Percentiles rank a stretch among this genome's conserved stretches.
These are phyloP conservation scores for Agrocybe praecox DNA, from an alignment of 768 basidiomycete genomes.

Conservation along the genomic window DNA sequence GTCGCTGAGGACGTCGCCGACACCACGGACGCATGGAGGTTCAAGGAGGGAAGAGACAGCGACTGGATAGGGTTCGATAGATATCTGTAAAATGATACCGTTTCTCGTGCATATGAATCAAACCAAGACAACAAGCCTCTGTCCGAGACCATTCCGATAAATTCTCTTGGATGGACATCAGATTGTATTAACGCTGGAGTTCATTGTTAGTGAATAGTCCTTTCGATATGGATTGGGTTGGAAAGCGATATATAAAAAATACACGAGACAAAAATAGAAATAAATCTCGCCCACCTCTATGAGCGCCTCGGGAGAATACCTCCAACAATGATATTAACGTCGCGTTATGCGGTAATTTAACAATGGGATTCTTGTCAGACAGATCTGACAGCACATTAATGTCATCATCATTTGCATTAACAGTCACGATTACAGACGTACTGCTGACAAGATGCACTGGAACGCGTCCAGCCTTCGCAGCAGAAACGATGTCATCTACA, in stretches of 20 bases:
- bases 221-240: no score
- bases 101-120: conserved; percentile 50
- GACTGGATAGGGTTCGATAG: conserved; percentile 56
- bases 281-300: conserved; percentile 60
- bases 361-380: conserved; percentile 83
- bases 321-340: conserved; percentile 63
- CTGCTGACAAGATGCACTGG: conserved; percentile 79
- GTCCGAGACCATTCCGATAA: conserved; percentile 78
- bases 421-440: conserved; percentile 34
- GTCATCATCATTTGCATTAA: neutral
- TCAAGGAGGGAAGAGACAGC: conserved; percentile 65
- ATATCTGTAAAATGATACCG: conserved; percentile 44
- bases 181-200: conserved; percentile 58
- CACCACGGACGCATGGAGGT: conserved; percentile 64
- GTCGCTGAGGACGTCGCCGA: conserved; percentile 60
- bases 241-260: no score
- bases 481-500: conserved; percentile 68
- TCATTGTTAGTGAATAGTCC: no score
- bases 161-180: conserved; percentile 42
- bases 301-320: conserved; percentile 70
- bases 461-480: conserved; percentile 74
- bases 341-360: conserved; percentile 62
- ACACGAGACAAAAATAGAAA: neutral
- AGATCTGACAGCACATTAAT: conserved; percentile 51
- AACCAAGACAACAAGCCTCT: conserved; percentile 73